Evolutionary conservation across 148 eudicot species (phyloP), one percentile per base, ranked within the genome.

Genomic region (Fagopyrum tataricum): DNA sequence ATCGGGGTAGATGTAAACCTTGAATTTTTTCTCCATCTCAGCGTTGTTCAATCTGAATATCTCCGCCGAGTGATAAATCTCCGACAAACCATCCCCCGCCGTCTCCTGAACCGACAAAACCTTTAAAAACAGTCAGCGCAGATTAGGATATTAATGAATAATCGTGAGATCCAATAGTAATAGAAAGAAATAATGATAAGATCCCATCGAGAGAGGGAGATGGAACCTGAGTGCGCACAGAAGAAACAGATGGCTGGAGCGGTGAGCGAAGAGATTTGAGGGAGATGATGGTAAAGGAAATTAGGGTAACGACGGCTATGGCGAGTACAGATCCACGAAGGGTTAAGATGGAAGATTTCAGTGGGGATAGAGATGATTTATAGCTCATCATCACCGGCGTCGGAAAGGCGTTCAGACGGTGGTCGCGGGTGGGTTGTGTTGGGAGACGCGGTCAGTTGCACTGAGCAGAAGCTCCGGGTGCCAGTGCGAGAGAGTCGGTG

Each of bases 1-100:
- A 24, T 93, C 98, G 0, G 89, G 75, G 49, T 93, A 93, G 73
- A 89, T 83, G 73, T 81, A 93, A 53, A 93, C 98, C 85, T 87
- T 93, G 55, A 93, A 93, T 20, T 77, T 87, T 76, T 72, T 86
- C 86, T 87, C 86, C 98, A 93, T 93, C 40, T 81, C 91, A 21
- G 81, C 89, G 64, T 91, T 89, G 75, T 84, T 86, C 58, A 87
- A 73, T 61, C 73, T 72, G 41, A 91, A 93, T 21, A 87, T 58
- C 82, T 89, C 86, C 75, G 95, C 74, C 17, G 81, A 43, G 67
- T 93, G 92, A 73, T 87, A 93, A 24, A 86, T 86, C 58, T 84
- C 88, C 26, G 82, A 71, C 2, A 66, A 9, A 5, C 68, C 76
- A 7, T 66, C 83, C 44, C 72, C 76, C 49, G 44, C 70, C 43